A percentile compares a stretch with the other conserved stretches of the same genome.
Conservation (phyloP, 768 basidiomycete genomes). For the Tulasnella sp. region DNA sequence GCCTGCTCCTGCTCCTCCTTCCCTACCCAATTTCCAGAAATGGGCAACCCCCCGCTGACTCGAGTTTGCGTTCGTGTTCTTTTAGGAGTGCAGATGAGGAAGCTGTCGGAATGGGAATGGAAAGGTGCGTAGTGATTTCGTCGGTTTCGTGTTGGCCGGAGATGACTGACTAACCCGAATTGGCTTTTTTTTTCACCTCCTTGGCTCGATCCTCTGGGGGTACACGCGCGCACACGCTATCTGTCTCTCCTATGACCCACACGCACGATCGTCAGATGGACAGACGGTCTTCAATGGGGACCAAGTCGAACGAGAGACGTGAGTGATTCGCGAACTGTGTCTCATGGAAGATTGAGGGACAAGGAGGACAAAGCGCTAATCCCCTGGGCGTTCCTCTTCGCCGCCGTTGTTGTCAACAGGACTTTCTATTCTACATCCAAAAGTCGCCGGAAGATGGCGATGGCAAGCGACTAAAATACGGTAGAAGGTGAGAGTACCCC, state of each 20-base stretch:
- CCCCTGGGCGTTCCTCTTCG: neutral
- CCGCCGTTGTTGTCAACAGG: neutral
- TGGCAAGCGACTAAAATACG: conserved; percentile 21
- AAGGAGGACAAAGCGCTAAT: neutral
- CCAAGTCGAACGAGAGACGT: conserved; percentile 29
- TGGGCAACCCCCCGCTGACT: neutral
- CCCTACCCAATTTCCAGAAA: neutral
- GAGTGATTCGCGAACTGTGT: conserved; percentile 7
- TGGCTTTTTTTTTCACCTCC: neutral
- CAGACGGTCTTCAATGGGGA: conserved; percentile 26
- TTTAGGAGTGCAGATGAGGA: conserved; percentile 29
- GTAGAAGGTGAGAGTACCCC: conserved; percentile 23
- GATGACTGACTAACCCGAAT: neutral
- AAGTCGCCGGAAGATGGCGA: conserved; percentile 19
- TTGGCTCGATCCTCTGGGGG: neutral
- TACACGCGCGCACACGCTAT: neutral
- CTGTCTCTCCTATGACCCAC: neutral
- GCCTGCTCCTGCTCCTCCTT: too few relatives aligned
- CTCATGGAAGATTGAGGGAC: conserved; percentile 7
- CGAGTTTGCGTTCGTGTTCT: neutral
- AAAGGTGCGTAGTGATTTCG: conserved; percentile 6
- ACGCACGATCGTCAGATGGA: conserved; percentile 18
- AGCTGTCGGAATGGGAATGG: conserved; percentile 30
- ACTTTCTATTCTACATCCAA: conserved; percentile 28
- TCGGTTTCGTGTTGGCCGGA: neutral